Evolutionary conservation across 2,329 filamentous ascomycete genomes (phyloP).

Genomic region (Colletotrichum sp.): DNA sequence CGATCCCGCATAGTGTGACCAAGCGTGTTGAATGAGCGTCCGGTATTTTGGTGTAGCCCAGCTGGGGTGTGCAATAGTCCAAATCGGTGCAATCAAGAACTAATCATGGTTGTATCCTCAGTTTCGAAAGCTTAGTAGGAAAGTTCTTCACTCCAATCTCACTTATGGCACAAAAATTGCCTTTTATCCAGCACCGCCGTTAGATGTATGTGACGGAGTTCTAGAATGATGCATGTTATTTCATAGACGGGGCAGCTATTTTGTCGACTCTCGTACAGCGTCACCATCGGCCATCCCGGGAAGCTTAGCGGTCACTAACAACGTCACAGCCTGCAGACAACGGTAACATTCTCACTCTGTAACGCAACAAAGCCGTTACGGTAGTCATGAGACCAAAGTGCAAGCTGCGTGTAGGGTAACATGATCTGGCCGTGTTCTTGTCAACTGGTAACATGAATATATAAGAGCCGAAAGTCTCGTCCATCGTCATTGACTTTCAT

Average conservation of each 20-base stretch:
- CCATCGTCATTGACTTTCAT: background rate
- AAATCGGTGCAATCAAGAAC: rapidly evolving
- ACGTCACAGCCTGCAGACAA: background rate
- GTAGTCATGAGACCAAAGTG: background rate
- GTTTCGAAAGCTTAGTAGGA: background rate
- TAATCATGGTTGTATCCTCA: rapidly evolving
- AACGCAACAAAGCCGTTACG: background rate
- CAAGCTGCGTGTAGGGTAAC: background rate
- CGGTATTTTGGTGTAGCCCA: background rate
- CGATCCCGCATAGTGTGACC: background rate
- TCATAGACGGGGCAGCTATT: background rate
- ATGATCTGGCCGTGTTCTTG: background rate
- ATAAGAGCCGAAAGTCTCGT: rapidly evolving
- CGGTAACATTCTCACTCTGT: background rate
- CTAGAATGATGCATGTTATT: background rate
- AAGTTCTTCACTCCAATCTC: rapidly evolving
- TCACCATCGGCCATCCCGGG: background rate
- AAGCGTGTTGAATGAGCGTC: background rate
- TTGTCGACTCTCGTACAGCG: background rate
- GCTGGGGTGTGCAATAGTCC: rapidly evolving
- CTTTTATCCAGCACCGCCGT: background rate
- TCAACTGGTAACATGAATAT: rapidly evolving
- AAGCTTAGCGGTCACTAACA: background rate
- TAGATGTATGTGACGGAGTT: rapidly evolving
- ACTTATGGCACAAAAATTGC: background rate